Conservation (phyloP, 768 basidiomycete species). For the Trametes villosa region DNA sequence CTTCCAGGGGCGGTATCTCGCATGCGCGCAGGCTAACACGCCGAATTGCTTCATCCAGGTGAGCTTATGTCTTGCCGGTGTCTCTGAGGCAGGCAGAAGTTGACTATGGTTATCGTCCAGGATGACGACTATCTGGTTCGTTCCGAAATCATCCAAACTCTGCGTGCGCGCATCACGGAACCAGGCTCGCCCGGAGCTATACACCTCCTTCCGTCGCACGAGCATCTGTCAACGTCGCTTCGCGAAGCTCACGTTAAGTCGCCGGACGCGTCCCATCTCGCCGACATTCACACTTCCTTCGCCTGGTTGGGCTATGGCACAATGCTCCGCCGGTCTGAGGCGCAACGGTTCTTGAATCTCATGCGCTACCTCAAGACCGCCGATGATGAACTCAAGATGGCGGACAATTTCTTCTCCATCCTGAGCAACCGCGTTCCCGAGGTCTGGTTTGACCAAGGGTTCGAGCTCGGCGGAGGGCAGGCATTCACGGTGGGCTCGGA, state of each 20-base stretch:
- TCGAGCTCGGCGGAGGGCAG: constrained; percentile 60
- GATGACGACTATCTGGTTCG: constrained; percentile 71
- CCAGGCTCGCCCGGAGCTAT: constrained; percentile 37
- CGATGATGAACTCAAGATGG: constrained; percentile 60
- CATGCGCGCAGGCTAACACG: constrained; percentile 54
- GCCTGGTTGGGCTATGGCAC: constrained; percentile 73
- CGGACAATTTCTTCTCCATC: constrained; percentile 71
- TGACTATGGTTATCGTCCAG: constrained; percentile 37
- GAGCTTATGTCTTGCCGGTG: constrained; percentile 10
- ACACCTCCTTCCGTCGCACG: constrained; percentile 63
- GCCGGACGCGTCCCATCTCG: constrained; percentile 23
- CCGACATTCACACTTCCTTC: constrained; percentile 54
- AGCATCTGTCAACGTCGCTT: constrained; percentile 58
- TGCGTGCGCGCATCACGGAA: constrained; percentile 47
- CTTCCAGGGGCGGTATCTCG: constrained; percentile 65
- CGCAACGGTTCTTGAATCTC: constrained; percentile 52
- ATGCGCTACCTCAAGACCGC: constrained; percentile 48
- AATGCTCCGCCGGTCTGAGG: constrained; percentile 50
- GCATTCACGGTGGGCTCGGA: constrained; percentile 65
- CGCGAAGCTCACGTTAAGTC: constrained; percentile 44
- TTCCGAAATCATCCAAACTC: constrained; percentile 57
- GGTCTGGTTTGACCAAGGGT: constrained; percentile 67
- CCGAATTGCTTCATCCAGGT: constrained; percentile 69
- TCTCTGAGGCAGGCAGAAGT: constrained; percentile 6
- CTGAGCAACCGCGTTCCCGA: constrained; percentile 59